Evolutionary conservation across 805 yeast genomes (phyloP), one percentile per base, ranked within the genome.

Genomic region (Candida methanosorbosa): DNA sequence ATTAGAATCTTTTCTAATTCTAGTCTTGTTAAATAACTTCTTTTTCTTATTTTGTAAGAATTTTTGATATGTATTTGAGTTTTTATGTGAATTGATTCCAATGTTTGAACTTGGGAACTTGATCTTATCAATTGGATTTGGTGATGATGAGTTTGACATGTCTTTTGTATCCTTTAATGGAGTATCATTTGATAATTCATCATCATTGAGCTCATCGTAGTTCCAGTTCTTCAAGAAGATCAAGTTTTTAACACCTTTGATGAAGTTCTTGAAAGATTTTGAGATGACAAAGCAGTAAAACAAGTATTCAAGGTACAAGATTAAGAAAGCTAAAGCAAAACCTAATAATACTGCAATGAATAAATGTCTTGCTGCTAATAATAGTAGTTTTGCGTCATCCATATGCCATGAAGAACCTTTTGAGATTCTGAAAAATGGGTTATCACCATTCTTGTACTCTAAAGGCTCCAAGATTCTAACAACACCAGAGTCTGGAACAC

Each of bases 341-440:
- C 95, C 95, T 12, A 72, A 72, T 28, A 81, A 50, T 2, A 85
- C 83, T 19, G 87, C 80, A 27, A 80, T 58, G 13, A 75, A 67
- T 43, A 88, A 74, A 56, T 88, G 95, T 43, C 73, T 68, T 14
- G 84, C 86, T 58, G 87, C 60, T 8, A 72, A 61, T 50, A 82
- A 77, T 57, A 87, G 75, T 52, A 84, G 73, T 35, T 75, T 68
- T 9, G 96, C 95, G 56, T 88, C 97, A 44, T 78, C 85, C 49
- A 75, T 61, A 59, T 88, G 97, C 97, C 97, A 88, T 18, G 94
- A 82, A 0, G 94, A 83, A 30, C 97, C 97, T 36, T 74, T 72
- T 0, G 85, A 65, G 36, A 84, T 79, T 27, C 75, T 67, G 57
- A 88, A 87, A 53, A 83, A 82, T 0, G 87, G 70, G 44, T 68